These are phyloP conservation scores for Debaryomyces sp. DNA, from an alignment of 1,139 yeast genomes.

Conservation along the genomic window DNA sequence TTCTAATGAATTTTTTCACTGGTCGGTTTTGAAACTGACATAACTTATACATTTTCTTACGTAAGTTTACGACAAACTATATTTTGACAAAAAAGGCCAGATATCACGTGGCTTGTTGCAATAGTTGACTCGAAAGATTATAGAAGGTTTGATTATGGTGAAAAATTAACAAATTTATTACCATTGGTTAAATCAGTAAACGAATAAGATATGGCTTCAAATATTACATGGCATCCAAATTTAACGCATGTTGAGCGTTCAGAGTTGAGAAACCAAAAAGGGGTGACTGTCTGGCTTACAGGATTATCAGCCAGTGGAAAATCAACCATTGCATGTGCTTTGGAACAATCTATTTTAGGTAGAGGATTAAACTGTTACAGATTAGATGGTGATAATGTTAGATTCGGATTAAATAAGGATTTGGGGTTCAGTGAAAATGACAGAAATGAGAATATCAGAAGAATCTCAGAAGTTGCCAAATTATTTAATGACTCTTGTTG, in stretches of 20 bases:
- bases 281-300: constrained; percentile 92
- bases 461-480: constrained; percentile 90
- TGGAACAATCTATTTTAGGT: constrained; percentile 78
- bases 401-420: constrained; percentile 94
- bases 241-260: constrained; percentile 81
- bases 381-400: constrained; percentile 91
- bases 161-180: constrained; percentile 1
- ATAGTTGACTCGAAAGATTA: background rate
- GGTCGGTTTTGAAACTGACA: background rate
- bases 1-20: constrained; percentile 1
- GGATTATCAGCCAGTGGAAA: constrained; percentile 96
- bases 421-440: constrained; percentile 90
- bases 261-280: constrained; percentile 72
- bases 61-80: background rate
- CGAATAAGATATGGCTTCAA: constrained; percentile 72
- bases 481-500: constrained; percentile 88
- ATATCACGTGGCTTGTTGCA: constrained; percentile 6
- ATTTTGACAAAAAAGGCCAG: background rate
- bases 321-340: constrained; percentile 92
- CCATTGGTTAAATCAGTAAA: background rate
- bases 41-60: background rate
- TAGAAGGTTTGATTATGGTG: background rate
- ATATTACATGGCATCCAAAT: constrained; percentile 95
- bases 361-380: constrained; percentile 76
- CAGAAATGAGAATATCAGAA: constrained; percentile 90